Evolutionary conservation across 164 flowering plant genomes (phyloP), one percentile per base, ranked within the genome.

Genomic region (Sextonia rubra): DNA sequence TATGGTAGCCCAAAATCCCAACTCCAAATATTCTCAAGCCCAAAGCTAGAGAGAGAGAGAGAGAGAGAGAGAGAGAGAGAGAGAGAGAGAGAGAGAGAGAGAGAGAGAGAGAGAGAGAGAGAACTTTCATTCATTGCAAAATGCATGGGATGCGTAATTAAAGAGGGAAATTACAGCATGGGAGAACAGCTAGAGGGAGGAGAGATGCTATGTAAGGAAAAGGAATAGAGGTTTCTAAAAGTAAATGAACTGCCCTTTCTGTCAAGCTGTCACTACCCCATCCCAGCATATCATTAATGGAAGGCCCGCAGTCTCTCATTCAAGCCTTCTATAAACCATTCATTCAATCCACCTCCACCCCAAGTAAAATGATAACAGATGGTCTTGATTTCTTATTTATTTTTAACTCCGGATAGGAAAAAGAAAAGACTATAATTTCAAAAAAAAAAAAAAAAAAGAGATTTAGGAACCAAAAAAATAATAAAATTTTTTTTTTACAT

Each of bases 221-320:
- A 29, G 24, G 71, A 80, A 80, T 75, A 76, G 78, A 79, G 77
- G 75, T 67, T 80, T 86, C 75, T 69, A n/a, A 63, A 73, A 82
- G 70, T 77, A 71, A 83, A 81, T 74, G 79, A 77, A 82, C 78
- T 77, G 67, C 60, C 74, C 56, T 68, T 77, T 76, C 76, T 80
- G 82, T 81, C 83, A 77, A 44, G 72, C 77, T 81, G 81, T 78
- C 67, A 68, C 60, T 63, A 47, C 68, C 60, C 44, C 32, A 66
- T 2, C n/a, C n/a, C 74, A 47, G 68, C 44, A 71, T 63, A 48
- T 74, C 83, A 90, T 86, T 85, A 81, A 86, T 82, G 72, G 73
- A 78, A 86, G 81, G 85, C 71, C 82, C 72, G 5, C 80, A 77
- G 84, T 84, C 77, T 75, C 87, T 69, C 66, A 84, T 78, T 84